Evolutionary conservation across 805 yeast genomes (phyloP).

Genomic region (Metahyphopichia silvanorum): DNA sequence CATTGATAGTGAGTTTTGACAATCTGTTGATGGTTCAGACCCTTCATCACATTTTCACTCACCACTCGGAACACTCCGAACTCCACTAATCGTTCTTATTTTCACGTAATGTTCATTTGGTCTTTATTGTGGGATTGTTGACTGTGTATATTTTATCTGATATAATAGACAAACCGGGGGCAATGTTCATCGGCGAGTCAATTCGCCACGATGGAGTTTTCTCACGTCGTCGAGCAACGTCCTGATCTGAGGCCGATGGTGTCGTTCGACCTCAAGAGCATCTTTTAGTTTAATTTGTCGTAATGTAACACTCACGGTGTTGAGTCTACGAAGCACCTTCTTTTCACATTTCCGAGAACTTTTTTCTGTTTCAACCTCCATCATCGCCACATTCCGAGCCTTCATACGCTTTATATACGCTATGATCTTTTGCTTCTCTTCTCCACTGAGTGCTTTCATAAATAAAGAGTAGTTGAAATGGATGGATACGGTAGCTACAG

Average conservation of each 20-base stretch:
- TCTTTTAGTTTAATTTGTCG: conserved; percentile 47
- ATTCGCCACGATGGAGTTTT: conserved; percentile 3
- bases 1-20: too few relatives aligned
- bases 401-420: conserved; percentile 20
- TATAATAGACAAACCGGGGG: too few relatives aligned
- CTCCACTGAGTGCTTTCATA: conserved; percentile 16
- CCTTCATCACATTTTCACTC: too few relatives aligned
- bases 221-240: conserved; percentile 23
- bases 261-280: conserved; percentile 45
- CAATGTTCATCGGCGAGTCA: too few relatives aligned
- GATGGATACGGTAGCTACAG: too few relatives aligned
- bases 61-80: too few relatives aligned
- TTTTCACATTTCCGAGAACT: conserved; percentile 25
- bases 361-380: conserved; percentile 23
- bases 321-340: conserved; percentile 40
- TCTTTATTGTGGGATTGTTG: too few relatives aligned
- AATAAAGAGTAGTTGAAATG: not conserved
- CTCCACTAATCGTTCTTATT: not conserved
- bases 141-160: too few relatives aligned
- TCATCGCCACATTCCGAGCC: conserved; percentile 14
- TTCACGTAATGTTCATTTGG: too few relatives aligned
- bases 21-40: too few relatives aligned
- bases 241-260: conserved; percentile 27
- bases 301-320: conserved; percentile 45
- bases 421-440: conserved; percentile 37